Base-by-base conservation (phyloP, 2,329 filamentous ascomycete species). In the Hypomyces perniciosus region DNA sequence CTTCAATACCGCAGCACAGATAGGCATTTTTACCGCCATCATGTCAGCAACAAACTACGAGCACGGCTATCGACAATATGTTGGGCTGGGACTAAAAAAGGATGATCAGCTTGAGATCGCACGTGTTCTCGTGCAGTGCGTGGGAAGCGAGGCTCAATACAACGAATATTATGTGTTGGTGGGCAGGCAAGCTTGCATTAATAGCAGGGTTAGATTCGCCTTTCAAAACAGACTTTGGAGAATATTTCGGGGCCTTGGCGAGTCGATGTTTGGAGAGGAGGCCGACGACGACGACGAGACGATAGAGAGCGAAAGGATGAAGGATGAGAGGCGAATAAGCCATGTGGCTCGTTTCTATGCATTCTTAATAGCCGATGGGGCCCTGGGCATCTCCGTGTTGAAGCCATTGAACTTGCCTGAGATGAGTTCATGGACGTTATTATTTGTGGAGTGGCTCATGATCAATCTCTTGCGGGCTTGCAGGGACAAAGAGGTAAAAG, bases 91-190 rank as follows among this genome's bases (percentile, higher is more conserved):
- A 34, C 77, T 99, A 43, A 96, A 93, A 70, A 88, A 85, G 59
- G 81, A 88, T 13, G 90, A 96, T 62, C 85, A 93, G 57, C 79
- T 85, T 27, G 92, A 97, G 65, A 87, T 97, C 31, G 85, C 92
- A 1, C 83, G 86, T 47, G 91, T 99, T 13, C 75, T 99, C 29
- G 78, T 96, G 7, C 90, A 93, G 59, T 96, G 91, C 64, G 85
- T 85, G 1, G 88, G 88, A 40, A 85, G 86, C 3, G 93, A 97
- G 69, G 76, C 85, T 51, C 76, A 77, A 1, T 95, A 96, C 69
- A 99, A 99, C 61, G 88, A 88, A 0, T 99, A 95, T 71, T 99
- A 99, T 65, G 88, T 88, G 0, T 74, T 96, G 1, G 84, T 99
- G 35, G 90, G 90, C 8, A 81, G 81, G 44, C 84, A 85, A 56